Evolutionary conservation across 306 rosid species (phyloP), one percentile per base, ranked within the genome.

Genomic region (Inga oerstediana): DNA sequence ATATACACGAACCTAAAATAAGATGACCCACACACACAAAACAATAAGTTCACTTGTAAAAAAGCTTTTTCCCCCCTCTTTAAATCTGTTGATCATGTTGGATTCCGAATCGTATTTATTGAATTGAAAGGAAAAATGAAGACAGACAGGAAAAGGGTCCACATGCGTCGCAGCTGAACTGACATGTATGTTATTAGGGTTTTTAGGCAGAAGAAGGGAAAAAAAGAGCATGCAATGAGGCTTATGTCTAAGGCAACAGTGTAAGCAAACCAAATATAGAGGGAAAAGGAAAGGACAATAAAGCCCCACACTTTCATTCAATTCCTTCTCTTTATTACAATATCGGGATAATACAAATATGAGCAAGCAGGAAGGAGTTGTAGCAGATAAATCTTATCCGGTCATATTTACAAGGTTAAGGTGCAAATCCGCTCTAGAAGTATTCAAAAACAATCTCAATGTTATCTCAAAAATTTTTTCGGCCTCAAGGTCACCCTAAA

Each of bases 231-330:
- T 58, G 81, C 22, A 70, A 22, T 45, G 65, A 56, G 72, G 30
- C 27, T 30, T 62, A 62, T 74, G 78, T 17, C 46, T 3, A 46
- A 72, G 78, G 14, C 48, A 27, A 75, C 46, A 75, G 32, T 34
- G 78, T 17, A 52, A 65, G 43, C 43, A 7, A 65, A 30, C 71
- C 41, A 17, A 19, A 37, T 7, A 35, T 5, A 52, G 48, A 10
- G 17, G 19, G 39, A 37, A 3, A 19, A 37, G 12, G 9, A 20
- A 54, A 56, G 27, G 64, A 20, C 30, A 56, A n/a, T 4, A 22
- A 72, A 48, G 54, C 82, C 79, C 82, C 74, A 66, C 41, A 37
- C 81, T 76, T 75, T 43, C 67, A 61, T 74, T 72, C 1, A 64
- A 64, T 64, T 65, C 34, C 4, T 46, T 34, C 52, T 46, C 74